These are phyloP conservation scores for Suhomyces kilbournensis DNA, from an alignment of 805 yeast species.

Conservation along the genomic window DNA sequence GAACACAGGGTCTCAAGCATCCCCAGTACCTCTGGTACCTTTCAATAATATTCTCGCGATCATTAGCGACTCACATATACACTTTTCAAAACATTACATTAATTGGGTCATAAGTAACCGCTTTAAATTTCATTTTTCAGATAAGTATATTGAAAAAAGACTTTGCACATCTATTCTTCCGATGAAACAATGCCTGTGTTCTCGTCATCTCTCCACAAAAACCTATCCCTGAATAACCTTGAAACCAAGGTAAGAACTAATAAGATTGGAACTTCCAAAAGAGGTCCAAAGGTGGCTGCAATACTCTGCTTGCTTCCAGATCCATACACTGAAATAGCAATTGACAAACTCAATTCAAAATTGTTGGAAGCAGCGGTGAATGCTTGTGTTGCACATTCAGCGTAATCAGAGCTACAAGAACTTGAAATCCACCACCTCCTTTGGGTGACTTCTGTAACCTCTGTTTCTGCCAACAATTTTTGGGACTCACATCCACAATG, in stretches of 20 bases:
- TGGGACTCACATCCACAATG: constrained; percentile 42
- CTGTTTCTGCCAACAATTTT: not conserved
- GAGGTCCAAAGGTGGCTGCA: constrained; percentile 60
- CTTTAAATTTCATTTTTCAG: not conserved
- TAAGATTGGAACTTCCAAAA: constrained; percentile 56
- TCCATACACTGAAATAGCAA: constrained; percentile 52
- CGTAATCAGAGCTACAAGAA: constrained; percentile 40
- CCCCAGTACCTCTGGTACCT: no score
- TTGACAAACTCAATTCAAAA: constrained; percentile 55
- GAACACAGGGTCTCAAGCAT: no score
- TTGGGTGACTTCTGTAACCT: not conserved
- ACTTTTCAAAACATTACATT: no score
- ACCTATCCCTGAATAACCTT: constrained; percentile 25
- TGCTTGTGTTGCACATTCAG: constrained; percentile 45
- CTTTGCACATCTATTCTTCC: not conserved
- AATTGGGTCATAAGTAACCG: not conserved
- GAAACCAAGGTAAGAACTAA: constrained; percentile 37
- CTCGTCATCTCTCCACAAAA: constrained; percentile 24
- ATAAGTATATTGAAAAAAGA: not conserved
- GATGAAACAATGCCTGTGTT: not conserved
- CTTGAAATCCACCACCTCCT: constrained; percentile 18
- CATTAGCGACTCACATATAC: no score
- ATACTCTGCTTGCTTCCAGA: constrained; percentile 49
- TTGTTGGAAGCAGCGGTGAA: constrained; percentile 60
- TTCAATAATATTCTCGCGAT: no score